Evolutionary conservation across 2,329 filamentous ascomycete genomes (phyloP), one percentile per base, ranked within the genome.

Genomic region (Claviceps sp.): DNA sequence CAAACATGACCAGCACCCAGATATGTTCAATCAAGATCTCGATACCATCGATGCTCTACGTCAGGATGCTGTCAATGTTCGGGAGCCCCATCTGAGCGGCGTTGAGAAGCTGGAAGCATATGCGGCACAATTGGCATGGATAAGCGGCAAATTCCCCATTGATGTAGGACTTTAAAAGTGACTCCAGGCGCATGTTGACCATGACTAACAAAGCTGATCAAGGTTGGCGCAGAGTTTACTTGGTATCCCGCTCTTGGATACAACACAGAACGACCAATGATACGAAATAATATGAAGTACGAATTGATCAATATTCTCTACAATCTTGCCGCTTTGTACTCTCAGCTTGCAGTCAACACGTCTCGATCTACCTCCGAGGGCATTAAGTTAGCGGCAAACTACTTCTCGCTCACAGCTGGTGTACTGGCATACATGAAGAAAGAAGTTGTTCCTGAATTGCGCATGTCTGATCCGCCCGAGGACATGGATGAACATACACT

Each of bases 1-100:
- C 68, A 96, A 97, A 76, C 97, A 97, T 84, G 91, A 97, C 69
- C 93, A 98, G 67, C 91, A 95, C 65, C 91, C 93, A 37, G 89
- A 96, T 68, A 95, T 95, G 85, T 98, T 98, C 69, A 81, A 82
- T 56, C 79, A 87, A 57, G 93, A 98, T 71, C 81, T 82, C 54
- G 82, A 90, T 63, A 79, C 85, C 58, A 89, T 98, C 62, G 89
- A 97, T 64, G 75, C 80, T 48, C 72, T 97, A 53, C 84, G 93
- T 5, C 79, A 79, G 56, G 87, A 94, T 65, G 93, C 93, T n/a
- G 76, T 95, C 52, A 88, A 89, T 66, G 85, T 93, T 2, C 81
- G 85, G 54, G 93, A 98, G 65, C 82, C 93, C 2, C 93, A 98
- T 64, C 73, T 79, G 5, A 95, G 85, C 64, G 91, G 91, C 22